Percentiles rank a stretch among this genome's conserved stretches.
Conservation (phyloP, 2,329 filamentous ascomycete genomes). For the Gaeumannomyces sp. region DNA sequence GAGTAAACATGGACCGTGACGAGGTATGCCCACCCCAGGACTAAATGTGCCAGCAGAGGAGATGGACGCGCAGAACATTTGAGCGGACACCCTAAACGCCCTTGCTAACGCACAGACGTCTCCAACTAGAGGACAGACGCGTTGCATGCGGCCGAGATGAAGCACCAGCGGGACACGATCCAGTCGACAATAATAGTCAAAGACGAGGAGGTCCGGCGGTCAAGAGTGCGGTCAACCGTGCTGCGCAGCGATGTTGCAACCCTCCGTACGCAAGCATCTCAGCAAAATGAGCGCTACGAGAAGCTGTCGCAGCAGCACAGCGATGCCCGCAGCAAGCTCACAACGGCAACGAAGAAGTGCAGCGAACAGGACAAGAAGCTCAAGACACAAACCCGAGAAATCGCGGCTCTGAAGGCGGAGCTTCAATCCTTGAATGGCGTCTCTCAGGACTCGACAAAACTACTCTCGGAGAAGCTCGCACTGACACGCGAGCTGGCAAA, state of each 20-base stretch:
- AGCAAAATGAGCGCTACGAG: conserved; percentile 55
- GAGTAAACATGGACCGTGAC: conserved; percentile 29
- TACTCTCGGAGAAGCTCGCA: conserved; percentile 54
- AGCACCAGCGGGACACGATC: conserved; percentile 60
- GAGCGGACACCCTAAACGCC: not conserved
- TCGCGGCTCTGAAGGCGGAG: conserved; percentile 53
- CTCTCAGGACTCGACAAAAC: conserved; percentile 62
- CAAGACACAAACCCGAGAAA: conserved; percentile 42
- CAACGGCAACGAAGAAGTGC: conserved; percentile 34
- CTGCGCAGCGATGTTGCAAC: conserved; percentile 39
- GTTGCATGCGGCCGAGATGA: conserved; percentile 58
- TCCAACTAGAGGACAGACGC: conserved; percentile 34
- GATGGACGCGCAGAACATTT: not conserved
- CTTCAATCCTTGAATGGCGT: conserved; percentile 61
- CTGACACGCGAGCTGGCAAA: conserved; percentile 45
- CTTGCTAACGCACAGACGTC: not conserved
- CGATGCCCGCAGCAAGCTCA: conserved; percentile 35
- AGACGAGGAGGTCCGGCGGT: conserved; percentile 66
- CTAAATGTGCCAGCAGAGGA: not conserved
- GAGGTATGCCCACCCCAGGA: conserved; percentile 24
- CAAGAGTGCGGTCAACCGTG: conserved; percentile 49
- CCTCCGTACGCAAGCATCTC: conserved; percentile 55
- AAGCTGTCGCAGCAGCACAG: conserved; percentile 34
- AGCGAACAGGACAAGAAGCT: conserved; percentile 41
- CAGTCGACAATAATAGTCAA: conserved; percentile 63